Conservation (phyloP, 371 early-diverging fungal species). For the Mortierella sp. region DNA sequence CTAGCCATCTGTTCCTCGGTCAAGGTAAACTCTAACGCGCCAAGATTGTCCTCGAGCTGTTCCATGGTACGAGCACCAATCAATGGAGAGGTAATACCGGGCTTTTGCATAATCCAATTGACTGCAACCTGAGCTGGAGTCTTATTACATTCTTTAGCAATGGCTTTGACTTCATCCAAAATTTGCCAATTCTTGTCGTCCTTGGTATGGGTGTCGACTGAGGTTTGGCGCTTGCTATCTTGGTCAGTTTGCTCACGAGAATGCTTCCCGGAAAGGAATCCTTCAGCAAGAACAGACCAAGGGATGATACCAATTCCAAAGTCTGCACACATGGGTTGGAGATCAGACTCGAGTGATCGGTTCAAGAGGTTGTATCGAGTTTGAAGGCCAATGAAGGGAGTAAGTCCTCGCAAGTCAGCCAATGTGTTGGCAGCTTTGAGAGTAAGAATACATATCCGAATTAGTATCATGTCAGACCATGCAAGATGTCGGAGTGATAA, state of each 20-base stretch:
- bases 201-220: slow-evolving; percentile 15
- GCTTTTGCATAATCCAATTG: slow-evolving; percentile 63
- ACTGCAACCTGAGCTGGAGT: slow-evolving; percentile 61
- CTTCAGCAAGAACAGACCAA: slow-evolving; percentile 55
- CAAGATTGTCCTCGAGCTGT: slow-evolving; percentile 59
- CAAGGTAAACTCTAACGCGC: slow-evolving; percentile 57
- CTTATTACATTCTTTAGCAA: slow-evolving; percentile 55
- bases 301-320: slow-evolving; percentile 54
- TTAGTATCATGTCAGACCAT: not conserved
- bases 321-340: slow-evolving; percentile 57
- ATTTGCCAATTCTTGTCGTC: slow-evolving; percentile 53
- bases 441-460: too few species aligned
- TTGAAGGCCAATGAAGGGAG: slow-evolving; percentile 58
- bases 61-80: slow-evolving; percentile 59
- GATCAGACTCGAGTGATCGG: slow-evolving; percentile 59
- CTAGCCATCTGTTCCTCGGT: slow-evolving; percentile 55
- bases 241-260: slow-evolving; percentile 19
- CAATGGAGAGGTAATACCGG: slow-evolving; percentile 60
- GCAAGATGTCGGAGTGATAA: too few species aligned
- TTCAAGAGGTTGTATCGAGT: slow-evolving; percentile 59
- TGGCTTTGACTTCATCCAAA: slow-evolving; percentile 58
- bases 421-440: slow-evolving; percentile 54
- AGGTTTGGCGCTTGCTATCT: slow-evolving; percentile 22
- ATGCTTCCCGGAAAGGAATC: slow-evolving; percentile 59
- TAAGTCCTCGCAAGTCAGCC: slow-evolving; percentile 57